Conservation (phyloP, 163 green algal species). For the Chloromonas sp. region DNA sequence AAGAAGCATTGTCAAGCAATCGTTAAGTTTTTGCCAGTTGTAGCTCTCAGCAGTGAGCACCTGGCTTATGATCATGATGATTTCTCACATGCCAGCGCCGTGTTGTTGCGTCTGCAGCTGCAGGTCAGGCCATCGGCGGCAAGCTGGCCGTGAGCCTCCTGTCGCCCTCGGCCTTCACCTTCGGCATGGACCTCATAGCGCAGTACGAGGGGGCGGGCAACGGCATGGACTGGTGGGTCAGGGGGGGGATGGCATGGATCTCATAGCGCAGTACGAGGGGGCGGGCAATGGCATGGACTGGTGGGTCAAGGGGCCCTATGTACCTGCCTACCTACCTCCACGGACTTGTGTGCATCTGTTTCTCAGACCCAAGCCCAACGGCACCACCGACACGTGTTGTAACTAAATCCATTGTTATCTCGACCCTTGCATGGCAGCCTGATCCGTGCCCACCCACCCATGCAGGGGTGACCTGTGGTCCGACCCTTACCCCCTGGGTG, state of each 20-base stretch:
- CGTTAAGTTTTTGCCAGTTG: too few species aligned
- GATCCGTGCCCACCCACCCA: neutral
- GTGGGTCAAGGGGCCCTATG: neutral
- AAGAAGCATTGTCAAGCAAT: too few species aligned
- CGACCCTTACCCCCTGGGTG: slow-evolving; percentile 26
- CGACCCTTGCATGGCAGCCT: too few species aligned
- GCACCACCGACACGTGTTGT: too few species aligned
- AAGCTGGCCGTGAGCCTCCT: slow-evolving; percentile 37
- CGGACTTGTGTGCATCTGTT: too few species aligned
- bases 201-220: slow-evolving; percentile 24
- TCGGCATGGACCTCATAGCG: slow-evolving; percentile 40
- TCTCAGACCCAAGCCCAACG: too few species aligned
- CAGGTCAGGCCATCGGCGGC: slow-evolving; percentile 25
- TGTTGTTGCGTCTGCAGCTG: neutral
- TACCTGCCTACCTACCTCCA: too few species aligned
- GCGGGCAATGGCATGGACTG: slow-evolving; percentile 31
- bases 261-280: slow-evolving; percentile 33
- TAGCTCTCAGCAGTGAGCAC: too few species aligned
- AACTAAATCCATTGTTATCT: too few species aligned
- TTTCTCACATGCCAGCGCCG: too few species aligned
- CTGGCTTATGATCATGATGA: too few species aligned
- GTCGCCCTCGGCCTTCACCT: slow-evolving; percentile 47
- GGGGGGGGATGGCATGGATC: slow-evolving; percentile 23
- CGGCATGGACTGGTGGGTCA: slow-evolving; percentile 32
- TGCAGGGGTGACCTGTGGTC: slow-evolving; percentile 15